A percentile compares a stretch with the other conserved stretches of the same genome.
phyloP scores from a whole-genome alignment of 139 green algal genomes.

The Micractinium sp. region DNA sequence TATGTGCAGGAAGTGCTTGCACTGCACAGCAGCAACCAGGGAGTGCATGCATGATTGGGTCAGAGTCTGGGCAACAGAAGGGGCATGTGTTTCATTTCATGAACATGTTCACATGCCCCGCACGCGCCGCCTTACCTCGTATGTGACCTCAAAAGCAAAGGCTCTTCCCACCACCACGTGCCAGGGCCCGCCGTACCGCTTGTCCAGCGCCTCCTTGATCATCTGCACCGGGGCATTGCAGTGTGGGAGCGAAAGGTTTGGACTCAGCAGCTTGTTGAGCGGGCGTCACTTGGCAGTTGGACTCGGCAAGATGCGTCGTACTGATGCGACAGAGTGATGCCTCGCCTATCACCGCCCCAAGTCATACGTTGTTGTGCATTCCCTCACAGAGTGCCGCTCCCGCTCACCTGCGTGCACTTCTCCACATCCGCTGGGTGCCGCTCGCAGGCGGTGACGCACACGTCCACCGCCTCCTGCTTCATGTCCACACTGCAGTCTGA shows the following conservation, averaged over 20 bases:
- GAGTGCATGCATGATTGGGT: neutral
- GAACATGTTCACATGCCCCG: no score
- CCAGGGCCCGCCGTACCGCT: conserved; percentile 92
- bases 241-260: neutral
- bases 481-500: conserved; percentile 67
- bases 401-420: conserved; percentile 82
- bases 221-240: neutral
- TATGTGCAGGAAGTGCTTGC: conserved; percentile 88
- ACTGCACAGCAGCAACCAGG: conserved; percentile 52
- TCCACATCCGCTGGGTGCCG: conserved; percentile 70
- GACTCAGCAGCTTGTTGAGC: no score
- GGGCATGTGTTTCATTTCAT: no score
- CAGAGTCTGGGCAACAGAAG: neutral
- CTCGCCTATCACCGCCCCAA: no score
- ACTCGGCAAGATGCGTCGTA: no score
- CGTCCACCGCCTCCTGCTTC: conserved; percentile 80
- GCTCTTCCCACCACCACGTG: conserved; percentile 85
- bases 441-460: conserved; percentile 78
- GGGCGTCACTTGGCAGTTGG: no score
- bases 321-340: neutral
- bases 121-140: conserved; percentile 68
- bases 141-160: conserved; percentile 88
- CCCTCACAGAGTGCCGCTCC: neutral
- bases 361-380: no score
- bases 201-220: conserved; percentile 77